Evolutionary conservation across 176 grass and related monocot genomes (phyloP).

Genomic region (Themeda triandra): DNA sequence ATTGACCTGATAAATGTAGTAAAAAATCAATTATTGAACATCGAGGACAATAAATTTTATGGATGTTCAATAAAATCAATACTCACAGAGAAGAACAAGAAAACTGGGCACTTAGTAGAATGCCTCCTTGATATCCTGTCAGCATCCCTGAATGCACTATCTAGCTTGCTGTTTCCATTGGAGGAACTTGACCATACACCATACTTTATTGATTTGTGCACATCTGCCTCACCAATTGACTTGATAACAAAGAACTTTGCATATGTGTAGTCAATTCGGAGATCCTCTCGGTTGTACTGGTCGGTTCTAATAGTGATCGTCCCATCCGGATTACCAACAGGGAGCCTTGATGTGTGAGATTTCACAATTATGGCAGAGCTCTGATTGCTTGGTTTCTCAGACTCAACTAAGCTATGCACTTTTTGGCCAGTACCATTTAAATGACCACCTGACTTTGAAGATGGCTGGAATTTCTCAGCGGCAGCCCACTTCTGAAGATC

Average conservation of each 20-base stretch:
- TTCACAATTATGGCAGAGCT: conserved; percentile 29
- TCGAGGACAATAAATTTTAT: neutral
- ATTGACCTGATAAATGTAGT: neutral
- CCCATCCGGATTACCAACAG: conserved; percentile 29
- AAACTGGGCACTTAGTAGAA: conserved; percentile 64
- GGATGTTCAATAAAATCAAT: neutral
- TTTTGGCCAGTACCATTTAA: conserved; percentile 9
- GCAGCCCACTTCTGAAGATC: conserved; percentile 51
- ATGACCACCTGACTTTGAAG: conserved; percentile 20
- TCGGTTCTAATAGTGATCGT: conserved; percentile 51
- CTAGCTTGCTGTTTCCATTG: conserved; percentile 66
- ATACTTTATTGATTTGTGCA: conserved; percentile 86
- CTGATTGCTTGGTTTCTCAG: conserved; percentile 22
- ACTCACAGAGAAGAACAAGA: conserved; percentile 95
- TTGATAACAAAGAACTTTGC: conserved; percentile 96
- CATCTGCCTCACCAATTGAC: conserved; percentile 75
- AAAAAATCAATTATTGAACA: conserved; percentile 3
- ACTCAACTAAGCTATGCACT: neutral
- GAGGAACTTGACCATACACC: conserved; percentile 79
- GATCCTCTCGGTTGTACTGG: conserved; percentile 57
- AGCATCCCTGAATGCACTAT: conserved; percentile 57
- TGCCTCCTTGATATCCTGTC: conserved; percentile 56
- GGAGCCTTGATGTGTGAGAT: conserved; percentile 50
- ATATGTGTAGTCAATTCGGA: conserved; percentile 59
- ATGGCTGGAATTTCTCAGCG: conserved; percentile 48